Evolutionary conservation across 805 yeast species (phyloP).

Genomic region (Huiozyma naganishii): DNA sequence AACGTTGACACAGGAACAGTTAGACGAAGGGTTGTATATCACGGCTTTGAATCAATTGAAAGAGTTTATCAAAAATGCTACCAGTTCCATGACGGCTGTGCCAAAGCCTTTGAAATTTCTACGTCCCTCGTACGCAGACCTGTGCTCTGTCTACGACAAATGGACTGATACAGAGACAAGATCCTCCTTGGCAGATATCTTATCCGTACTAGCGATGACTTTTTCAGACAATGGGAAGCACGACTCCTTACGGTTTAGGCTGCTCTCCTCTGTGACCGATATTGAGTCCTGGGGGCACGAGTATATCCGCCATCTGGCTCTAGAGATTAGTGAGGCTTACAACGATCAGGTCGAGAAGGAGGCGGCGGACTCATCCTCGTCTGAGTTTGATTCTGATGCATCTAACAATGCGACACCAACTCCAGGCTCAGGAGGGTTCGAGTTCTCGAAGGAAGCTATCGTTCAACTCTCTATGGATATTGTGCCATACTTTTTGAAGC

Average conservation of each 20-base stretch:
- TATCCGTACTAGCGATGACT: slow-evolving; percentile 93
- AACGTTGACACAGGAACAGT: slow-evolving; percentile 47
- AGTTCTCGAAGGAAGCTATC: slow-evolving; percentile 34
- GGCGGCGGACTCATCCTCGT: slow-evolving; percentile 1
- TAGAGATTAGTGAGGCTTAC: slow-evolving; percentile 87
- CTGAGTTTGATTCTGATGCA: slow-evolving; percentile 1
- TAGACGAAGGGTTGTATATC: slow-evolving; percentile 33
- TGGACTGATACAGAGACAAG: slow-evolving; percentile 49
- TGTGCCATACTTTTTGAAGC: slow-evolving; percentile 82
- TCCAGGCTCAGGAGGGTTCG: no score
- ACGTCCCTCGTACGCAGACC: slow-evolving; percentile 71
- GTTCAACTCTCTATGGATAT: slow-evolving; percentile 60
- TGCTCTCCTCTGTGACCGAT: slow-evolving; percentile 45
- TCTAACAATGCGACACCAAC: slow-evolving; percentile 8
- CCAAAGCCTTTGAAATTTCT: slow-evolving; percentile 96
- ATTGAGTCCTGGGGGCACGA: slow-evolving; percentile 96
- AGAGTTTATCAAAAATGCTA: slow-evolving; percentile 74
- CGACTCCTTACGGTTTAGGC: slow-evolving; percentile 71
- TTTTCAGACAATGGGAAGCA: slow-evolving; percentile 71
- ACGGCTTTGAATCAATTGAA: slow-evolving; percentile 63
- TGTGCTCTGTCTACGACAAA: slow-evolving; percentile 51
- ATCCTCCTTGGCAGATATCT: slow-evolving; percentile 66
- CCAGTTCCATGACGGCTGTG: slow-evolving; percentile 98
- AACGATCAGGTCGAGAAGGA: slow-evolving; percentile 29
- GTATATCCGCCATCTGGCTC: slow-evolving; percentile 87